Conservation (phyloP, 106 monocot genomes). For the Narthecium ossifragum region DNA sequence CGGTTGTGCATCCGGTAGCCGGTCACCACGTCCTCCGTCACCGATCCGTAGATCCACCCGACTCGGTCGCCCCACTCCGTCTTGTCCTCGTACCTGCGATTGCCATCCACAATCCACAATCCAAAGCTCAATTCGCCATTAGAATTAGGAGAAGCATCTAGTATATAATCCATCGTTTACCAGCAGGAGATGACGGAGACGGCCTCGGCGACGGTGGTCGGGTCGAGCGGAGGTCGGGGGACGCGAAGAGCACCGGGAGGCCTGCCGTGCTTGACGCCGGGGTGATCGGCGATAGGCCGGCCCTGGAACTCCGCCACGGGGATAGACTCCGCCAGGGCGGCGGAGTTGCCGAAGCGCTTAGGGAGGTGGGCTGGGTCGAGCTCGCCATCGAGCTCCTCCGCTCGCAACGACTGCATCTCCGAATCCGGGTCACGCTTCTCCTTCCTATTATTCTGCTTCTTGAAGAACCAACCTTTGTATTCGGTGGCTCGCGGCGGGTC, state of each 20-base stretch:
- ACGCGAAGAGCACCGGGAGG: constrained; percentile 55
- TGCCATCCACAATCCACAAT: too few relatives aligned
- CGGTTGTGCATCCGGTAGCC: constrained; percentile 92
- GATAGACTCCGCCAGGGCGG: constrained; percentile 55
- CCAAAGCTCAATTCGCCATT: background rate
- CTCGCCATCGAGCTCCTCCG: constrained; percentile 37
- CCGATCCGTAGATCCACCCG: constrained; percentile 90
- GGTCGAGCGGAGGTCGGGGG: constrained; percentile 53
- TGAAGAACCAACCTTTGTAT: constrained; percentile 36
- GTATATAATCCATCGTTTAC: constrained; percentile 11
- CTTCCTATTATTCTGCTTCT: constrained; percentile 24
- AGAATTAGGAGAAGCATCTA: background rate
- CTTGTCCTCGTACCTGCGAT: constrained; percentile 86
- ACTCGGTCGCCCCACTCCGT: constrained; percentile 84
- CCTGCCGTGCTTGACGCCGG: constrained; percentile 56
- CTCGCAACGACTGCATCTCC: constrained; percentile 27
- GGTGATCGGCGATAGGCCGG: constrained; percentile 79
- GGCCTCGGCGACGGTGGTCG: constrained; percentile 66
- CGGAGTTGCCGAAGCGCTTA: constrained; percentile 68
- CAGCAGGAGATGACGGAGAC: constrained; percentile 90
- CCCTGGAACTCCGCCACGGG: constrained; percentile 74
- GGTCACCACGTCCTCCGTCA: constrained; percentile 87
- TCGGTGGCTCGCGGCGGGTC: constrained; percentile 60
- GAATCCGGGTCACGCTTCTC: constrained; percentile 16
- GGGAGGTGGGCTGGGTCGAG: constrained; percentile 29